These are phyloP conservation scores for Globisporangium echinulatum DNA, from an alignment of 352 stramenopile species.

Conservation along the genomic window DNA sequence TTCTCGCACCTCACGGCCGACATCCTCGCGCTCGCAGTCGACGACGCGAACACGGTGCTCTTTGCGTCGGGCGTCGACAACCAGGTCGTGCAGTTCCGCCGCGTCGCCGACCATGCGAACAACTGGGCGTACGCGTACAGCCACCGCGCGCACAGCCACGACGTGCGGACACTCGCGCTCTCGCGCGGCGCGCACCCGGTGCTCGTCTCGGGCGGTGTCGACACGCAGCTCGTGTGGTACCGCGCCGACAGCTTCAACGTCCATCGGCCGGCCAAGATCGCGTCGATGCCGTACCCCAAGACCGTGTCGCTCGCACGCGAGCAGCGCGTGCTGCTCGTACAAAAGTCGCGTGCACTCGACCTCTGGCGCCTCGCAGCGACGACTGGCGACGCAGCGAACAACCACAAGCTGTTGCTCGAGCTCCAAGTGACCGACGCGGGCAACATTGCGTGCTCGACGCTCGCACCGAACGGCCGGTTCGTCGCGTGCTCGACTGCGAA, in stretches of 20 bases:
- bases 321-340: conserved; percentile 67
- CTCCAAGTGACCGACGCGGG: conserved; percentile 67
- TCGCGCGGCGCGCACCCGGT: conserved; percentile 43
- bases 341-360: conserved; percentile 65
- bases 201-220: conserved; percentile 89
- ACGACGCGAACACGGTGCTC: conserved; percentile 79
- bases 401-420: conserved; percentile 68
- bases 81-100: conserved; percentile 84
- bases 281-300: conserved; percentile 81
- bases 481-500: conserved; percentile 81
- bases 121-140: conserved; percentile 83
- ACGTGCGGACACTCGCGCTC: conserved; percentile 84
- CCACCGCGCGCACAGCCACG: conserved; percentile 87
- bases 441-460: conserved; percentile 80
- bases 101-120: conserved; percentile 27
- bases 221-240: conserved; percentile 94
- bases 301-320: conserved; percentile 59
- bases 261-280: conserved; percentile 81
- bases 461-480: conserved; percentile 82
- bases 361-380: conserved; percentile 54
- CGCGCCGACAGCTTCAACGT: conserved; percentile 76
- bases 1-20: conserved; percentile 90
- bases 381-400: conserved; percentile 23
- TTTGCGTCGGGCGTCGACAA: conserved; percentile 93
- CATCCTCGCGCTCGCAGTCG: conserved; percentile 84